Percentiles rank a stretch among this genome's conserved stretches.
Conservation (phyloP, 805 yeast species). For the Cyberlindnera nakhonratchasimensis region DNA sequence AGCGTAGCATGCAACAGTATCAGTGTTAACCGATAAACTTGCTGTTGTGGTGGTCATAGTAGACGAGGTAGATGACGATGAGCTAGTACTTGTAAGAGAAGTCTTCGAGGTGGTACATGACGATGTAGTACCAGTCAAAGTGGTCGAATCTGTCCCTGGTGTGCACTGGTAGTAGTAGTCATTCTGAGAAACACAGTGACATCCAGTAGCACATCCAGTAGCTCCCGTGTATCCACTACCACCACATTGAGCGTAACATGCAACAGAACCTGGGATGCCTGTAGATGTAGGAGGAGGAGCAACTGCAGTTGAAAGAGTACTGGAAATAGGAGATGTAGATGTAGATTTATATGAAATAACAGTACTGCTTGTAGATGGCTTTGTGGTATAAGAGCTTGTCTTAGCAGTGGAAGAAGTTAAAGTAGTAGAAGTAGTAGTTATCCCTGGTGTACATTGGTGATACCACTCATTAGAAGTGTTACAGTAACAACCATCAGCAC, state of each 20-base stretch:
- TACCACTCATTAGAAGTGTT: constrained; percentile 12
- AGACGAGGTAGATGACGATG: constrained; percentile 5
- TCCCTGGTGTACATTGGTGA: constrained; percentile 13
- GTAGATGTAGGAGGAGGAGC: too few species aligned
- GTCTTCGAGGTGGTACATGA: constrained; percentile 7
- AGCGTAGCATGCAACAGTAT: constrained; percentile 7
- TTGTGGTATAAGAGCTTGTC: too few species aligned
- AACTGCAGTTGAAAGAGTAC: background rate
- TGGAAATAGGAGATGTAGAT: background rate
- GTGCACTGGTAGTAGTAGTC: constrained; percentile 20
- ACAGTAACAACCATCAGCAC: constrained; percentile 16
- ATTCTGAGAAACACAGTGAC: constrained; percentile 13
- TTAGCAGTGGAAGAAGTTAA: background rate
- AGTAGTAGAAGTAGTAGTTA: constrained; percentile 2
- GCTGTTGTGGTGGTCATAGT: constrained; percentile 3
- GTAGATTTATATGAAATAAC: too few species aligned
- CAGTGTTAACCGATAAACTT: background rate
- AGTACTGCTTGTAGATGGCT: too few species aligned
- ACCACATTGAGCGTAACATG: constrained; percentile 17
- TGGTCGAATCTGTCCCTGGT: constrained; percentile 11
- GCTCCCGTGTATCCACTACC: constrained; percentile 10
- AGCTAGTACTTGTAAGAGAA: background rate
- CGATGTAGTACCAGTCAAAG: too few species aligned
- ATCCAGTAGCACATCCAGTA: constrained; percentile 12
- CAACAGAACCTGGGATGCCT: background rate